Base-by-base conservation (phyloP, 345 rosid genomes). In the Anastatica hierochuntica region DNA sequence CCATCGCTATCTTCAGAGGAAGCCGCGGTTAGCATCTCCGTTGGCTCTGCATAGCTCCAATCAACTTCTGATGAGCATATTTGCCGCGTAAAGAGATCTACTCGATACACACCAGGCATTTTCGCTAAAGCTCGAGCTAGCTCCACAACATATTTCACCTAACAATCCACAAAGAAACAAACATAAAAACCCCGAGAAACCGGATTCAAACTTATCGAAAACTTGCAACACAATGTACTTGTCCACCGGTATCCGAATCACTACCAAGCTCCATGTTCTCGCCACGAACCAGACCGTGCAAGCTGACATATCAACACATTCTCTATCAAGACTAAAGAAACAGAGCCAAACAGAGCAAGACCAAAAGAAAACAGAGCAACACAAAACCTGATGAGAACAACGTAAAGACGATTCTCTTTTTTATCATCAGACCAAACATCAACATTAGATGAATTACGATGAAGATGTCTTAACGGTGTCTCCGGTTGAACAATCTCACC, bases 231-330 rank as follows among this genome's bases (percentile, higher is more conserved):
- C 11, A 62, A 41, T 30, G 49, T 76, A 90, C 96, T 85, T 92
- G 98, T 62, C 96, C 96, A 34, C 98, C 98, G 1, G 98, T 92
- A 69, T 87, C 98, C 6, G 96, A 92, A 74, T 90, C 98, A 23
- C 98, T 74, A 49, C 98, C 98, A 52, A 90, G 98, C 77, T 90
- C 98, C 98, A 90, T 90, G 47, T 87, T 80, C 21, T 90, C 98
- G 43, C 95, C 96, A 38, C 96, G 96, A 46, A 90, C 90, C 73
- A 90, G 60, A 13, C 98, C 98, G 53, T 90, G 98, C 71, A 90
- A 76, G 60, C 98, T 90, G 73, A 52, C 23, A 51, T 9, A 34
- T 3, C 7, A 36, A 43, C 21, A 34, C 21, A 7, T 1, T 14
- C 3, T 18, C 15, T 33, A 42, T 9, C 15, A 49, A 33, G n/a